phyloP scores from a whole-genome alignment of 2,329 filamentous ascomycete species.

The Pezicula radicicola region DNA sequence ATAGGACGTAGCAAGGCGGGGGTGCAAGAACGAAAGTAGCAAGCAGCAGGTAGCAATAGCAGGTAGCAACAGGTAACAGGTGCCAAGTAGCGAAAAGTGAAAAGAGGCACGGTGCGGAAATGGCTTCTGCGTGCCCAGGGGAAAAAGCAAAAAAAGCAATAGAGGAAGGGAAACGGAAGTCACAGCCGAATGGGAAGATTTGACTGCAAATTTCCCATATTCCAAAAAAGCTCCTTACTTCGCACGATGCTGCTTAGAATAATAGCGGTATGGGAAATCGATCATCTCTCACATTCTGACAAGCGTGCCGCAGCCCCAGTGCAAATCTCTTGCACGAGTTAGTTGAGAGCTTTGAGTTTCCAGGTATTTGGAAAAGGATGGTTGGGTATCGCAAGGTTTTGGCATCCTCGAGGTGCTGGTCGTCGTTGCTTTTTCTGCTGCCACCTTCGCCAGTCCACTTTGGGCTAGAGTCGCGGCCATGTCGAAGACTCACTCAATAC shows the following conservation, averaged over 20 bases:
- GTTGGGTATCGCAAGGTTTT: background rate
- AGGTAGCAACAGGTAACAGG: too few relatives aligned
- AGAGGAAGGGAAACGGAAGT: background rate
- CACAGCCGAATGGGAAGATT: background rate
- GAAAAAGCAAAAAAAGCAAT: too few relatives aligned
- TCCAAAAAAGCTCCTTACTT: background rate
- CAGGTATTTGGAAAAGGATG: constrained; percentile 2
- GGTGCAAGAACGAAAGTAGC: too few relatives aligned
- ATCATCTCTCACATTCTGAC: background rate
- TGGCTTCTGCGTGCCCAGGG: background rate
- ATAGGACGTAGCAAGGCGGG: too few relatives aligned
- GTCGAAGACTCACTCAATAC: too few relatives aligned
- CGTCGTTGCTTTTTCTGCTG: background rate
- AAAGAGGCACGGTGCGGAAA: background rate
- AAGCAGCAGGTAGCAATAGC: too few relatives aligned
- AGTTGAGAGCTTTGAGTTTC: background rate
- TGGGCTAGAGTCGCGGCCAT: too few relatives aligned
- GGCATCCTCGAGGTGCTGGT: background rate
- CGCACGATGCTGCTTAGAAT: background rate
- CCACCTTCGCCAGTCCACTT: too few relatives aligned
- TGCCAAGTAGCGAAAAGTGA: too few relatives aligned
- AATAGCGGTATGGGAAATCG: background rate
- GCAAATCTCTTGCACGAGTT: background rate
- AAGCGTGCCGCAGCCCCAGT: background rate
- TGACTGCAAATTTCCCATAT: background rate